Conservation (phyloP, 257 asterid genomes). For the Gynochthodes officinalis region DNA sequence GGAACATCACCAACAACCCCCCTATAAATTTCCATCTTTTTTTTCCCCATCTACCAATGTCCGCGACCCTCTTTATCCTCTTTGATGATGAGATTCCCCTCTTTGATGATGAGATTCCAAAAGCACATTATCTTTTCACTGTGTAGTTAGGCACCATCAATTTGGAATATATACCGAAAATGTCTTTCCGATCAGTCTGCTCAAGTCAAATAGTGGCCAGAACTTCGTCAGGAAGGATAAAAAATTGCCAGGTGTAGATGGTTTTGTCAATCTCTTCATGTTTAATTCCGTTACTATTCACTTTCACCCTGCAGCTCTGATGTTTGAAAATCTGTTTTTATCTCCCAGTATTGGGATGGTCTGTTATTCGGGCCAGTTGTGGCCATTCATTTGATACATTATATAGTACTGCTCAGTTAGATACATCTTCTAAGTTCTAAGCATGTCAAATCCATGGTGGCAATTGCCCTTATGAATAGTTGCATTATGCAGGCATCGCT, state of each 20-base stretch:
- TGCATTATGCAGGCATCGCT: not conserved
- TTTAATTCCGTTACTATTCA: slow-evolving; percentile 21
- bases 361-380: slow-evolving; percentile 21
- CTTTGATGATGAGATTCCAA: slow-evolving; percentile 59
- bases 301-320: slow-evolving; percentile 23
- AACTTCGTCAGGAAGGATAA: slow-evolving; percentile 27
- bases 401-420: not conserved
- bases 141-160: slow-evolving; percentile 37
- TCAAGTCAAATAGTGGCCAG: slow-evolving; percentile 14
- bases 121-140: slow-evolving; percentile 38
- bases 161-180: slow-evolving; percentile 52
- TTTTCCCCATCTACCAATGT: no score
- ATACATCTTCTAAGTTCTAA: no score
- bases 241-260: slow-evolving; percentile 29
- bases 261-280: slow-evolving; percentile 21
- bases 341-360: slow-evolving; percentile 21
- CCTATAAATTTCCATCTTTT: no score
- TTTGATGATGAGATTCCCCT: no score
- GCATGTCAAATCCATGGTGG: slow-evolving; percentile 7
- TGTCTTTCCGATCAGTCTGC: slow-evolving; percentile 28
- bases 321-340: slow-evolving; percentile 23
- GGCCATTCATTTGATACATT: not conserved
- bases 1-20: no score
- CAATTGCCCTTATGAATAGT: not conserved
- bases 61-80: no score